These are phyloP conservation scores for Salix suchowensis DNA, from an alignment of 345 rosid species.

Conservation along the genomic window DNA sequence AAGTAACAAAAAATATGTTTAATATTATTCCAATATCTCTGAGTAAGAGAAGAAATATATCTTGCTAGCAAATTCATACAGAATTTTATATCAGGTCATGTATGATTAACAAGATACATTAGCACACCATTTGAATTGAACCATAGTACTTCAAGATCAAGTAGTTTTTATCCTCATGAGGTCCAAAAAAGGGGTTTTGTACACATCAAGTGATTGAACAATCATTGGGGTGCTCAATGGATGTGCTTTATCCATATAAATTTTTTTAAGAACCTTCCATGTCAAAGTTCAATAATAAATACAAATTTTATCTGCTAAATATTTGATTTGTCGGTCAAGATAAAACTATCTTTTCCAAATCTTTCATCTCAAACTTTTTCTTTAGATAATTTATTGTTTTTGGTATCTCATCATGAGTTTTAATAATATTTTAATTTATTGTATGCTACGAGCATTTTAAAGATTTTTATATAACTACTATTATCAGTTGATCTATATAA, in stretches of 20 bases:
- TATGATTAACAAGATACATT: conserved; percentile 3
- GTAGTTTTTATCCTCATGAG: not conserved
- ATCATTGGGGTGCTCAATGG: not conserved
- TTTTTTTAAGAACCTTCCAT: not conserved
- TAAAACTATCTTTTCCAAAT: too few relatives aligned
- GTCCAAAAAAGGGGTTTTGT: not conserved
- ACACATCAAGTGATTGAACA: not conserved
- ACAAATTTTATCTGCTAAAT: not conserved
- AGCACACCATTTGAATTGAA: not conserved
- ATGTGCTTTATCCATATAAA: not conserved
- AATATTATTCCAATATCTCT: not conserved
- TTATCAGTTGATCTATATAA: too few relatives aligned
- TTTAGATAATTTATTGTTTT: too few relatives aligned
- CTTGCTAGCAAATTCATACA: not conserved
- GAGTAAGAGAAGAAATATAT: not conserved
- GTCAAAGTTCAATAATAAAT: not conserved
- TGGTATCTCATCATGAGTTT: too few relatives aligned
- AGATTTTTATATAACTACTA: too few relatives aligned
- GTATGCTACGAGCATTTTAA: too few relatives aligned
- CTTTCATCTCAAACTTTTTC: too few relatives aligned
- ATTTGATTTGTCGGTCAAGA: not conserved
- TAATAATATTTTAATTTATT: too few relatives aligned
- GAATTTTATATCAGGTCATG: not conserved
- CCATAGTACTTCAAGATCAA: not conserved
- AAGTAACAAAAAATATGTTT: not conserved